Evolutionary conservation across 2,329 filamentous ascomycete genomes (phyloP).

Genomic region (Dactylellina parvicollis): DNA sequence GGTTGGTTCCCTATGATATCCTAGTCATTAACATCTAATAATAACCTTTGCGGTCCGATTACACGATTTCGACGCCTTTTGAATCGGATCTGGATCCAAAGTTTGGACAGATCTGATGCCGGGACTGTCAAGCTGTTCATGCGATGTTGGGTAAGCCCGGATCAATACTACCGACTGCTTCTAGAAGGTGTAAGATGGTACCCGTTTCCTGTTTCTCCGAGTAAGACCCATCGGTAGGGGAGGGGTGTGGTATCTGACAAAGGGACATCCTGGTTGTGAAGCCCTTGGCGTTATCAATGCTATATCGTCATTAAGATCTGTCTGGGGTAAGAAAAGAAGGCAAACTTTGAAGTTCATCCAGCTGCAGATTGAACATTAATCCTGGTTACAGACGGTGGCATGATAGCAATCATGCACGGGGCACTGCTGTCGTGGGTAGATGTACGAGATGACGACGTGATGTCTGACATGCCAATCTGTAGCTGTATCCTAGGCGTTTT

Average conservation of each 20-base stretch:
- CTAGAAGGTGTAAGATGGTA: conserved; percentile 5
- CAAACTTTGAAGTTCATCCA: no score
- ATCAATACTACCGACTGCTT: neutral
- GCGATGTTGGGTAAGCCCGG: neutral
- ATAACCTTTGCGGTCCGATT: neutral
- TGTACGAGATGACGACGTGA: neutral
- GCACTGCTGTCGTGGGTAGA: neutral
- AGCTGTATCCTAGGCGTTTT: neutral
- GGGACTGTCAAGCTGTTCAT: neutral
- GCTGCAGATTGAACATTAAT: no score
- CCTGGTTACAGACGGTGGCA: neutral
- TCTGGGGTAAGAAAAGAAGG: no score
- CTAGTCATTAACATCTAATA: no score
- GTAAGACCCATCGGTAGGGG: neutral
- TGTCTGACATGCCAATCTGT: neutral
- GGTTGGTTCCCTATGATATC: no score
- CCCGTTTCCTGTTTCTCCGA: neutral
- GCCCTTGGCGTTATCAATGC: neutral
- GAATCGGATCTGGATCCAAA: conserved; percentile 2
- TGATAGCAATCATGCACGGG: neutral
- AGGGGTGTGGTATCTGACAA: no score
- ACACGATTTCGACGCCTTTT: neutral
- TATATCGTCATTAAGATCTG: no score
- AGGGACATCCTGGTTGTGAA: neutral
- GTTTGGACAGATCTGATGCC: neutral